A percentile compares a stretch with the other conserved stretches of the same genome.
These are phyloP conservation scores for Cymbopogon flexuosus DNA, from an alignment of 202 grass and related monocot genomes.

Conservation along the genomic window DNA sequence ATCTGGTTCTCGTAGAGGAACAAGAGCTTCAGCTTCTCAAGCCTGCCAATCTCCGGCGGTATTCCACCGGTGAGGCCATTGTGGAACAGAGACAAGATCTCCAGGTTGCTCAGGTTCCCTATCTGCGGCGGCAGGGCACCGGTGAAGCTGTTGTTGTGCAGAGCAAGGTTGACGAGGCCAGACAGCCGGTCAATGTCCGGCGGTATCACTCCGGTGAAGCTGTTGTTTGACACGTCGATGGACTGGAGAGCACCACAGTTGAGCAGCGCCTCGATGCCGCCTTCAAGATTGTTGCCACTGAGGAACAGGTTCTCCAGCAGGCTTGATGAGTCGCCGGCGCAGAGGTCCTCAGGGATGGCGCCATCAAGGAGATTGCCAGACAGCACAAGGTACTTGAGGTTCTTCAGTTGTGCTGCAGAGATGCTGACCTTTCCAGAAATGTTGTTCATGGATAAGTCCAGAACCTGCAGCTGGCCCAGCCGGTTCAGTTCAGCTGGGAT, in stretches of 20 bases:
- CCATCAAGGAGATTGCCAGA: slow-evolving; percentile 64
- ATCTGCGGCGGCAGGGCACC: slow-evolving; percentile 53
- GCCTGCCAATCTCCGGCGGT: slow-evolving; percentile 58
- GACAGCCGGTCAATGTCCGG: slow-evolving; percentile 46
- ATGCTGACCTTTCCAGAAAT: slow-evolving; percentile 56
- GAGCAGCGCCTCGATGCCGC: slow-evolving; percentile 50
- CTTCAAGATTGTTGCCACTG: slow-evolving; percentile 52
- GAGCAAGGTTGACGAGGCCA: slow-evolving; percentile 62
- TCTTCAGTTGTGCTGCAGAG: slow-evolving; percentile 51
- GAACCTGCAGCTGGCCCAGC: slow-evolving; percentile 54
- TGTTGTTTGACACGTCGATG: slow-evolving; percentile 76
- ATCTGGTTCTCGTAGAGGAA: slow-evolving; percentile 98
- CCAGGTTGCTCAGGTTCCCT: slow-evolving; percentile 65
- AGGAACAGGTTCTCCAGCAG: slow-evolving; percentile 70
- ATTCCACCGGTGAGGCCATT: slow-evolving; percentile 63
- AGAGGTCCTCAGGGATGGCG: slow-evolving; percentile 47
- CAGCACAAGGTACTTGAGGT: slow-evolving; percentile 64
- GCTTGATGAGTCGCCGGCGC: slow-evolving; percentile 27
- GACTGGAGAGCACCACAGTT: slow-evolving; percentile 51
- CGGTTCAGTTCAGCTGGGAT: slow-evolving; percentile 60
- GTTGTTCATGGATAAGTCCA: slow-evolving; percentile 77
- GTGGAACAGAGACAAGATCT: slow-evolving; percentile 81
- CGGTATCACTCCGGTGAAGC: slow-evolving; percentile 52
- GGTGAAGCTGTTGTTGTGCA: slow-evolving; percentile 88
- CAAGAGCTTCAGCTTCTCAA: slow-evolving; percentile 49